phyloP scores from a whole-genome alignment of 1,139 yeast genomes.

The Scheffersomyces insectosa region DNA sequence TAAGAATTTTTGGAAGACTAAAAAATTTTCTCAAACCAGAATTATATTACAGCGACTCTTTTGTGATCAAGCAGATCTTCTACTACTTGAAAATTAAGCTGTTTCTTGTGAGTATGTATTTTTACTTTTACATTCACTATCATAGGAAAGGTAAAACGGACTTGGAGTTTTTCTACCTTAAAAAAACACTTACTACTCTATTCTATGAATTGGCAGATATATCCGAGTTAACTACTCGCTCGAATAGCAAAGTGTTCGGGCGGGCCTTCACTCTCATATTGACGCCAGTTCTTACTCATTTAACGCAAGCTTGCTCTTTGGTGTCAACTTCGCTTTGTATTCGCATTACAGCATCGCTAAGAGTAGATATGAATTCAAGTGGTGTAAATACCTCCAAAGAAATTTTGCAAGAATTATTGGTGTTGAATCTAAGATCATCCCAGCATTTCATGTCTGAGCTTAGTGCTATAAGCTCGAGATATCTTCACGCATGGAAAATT shows the following conservation, averaged over 20 bases:
- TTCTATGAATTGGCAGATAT: slow-evolving; percentile 20
- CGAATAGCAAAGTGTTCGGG: slow-evolving; percentile 8
- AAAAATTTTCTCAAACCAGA: slow-evolving; percentile 3
- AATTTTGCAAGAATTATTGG: slow-evolving; percentile 3
- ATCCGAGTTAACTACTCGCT: slow-evolving; percentile 5
- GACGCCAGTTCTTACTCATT: slow-evolving; percentile 10
- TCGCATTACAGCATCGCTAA: slow-evolving; percentile 8
- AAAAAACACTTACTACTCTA: slow-evolving; percentile 19
- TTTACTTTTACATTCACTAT: slow-evolving; percentile 25
- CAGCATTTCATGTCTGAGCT: slow-evolving; percentile 4
- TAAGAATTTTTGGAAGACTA: slow-evolving; percentile 10
- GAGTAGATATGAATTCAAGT: slow-evolving; percentile 2
- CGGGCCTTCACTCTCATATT: slow-evolving; percentile 11
- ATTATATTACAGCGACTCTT: slow-evolving; percentile 1
- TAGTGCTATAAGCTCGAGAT: slow-evolving; percentile 13
- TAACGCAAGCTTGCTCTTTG: slow-evolving; percentile 11
- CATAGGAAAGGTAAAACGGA: slow-evolving; percentile 19
- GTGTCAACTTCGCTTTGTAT: slow-evolving; percentile 8
- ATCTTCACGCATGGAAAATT: slow-evolving; percentile 20
- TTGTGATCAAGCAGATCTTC: slow-evolving; percentile 5
- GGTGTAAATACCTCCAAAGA: slow-evolving; percentile 3
- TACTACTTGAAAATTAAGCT: slow-evolving; percentile 14
- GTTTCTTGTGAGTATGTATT: slow-evolving; percentile 21
- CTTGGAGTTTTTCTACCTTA: slow-evolving; percentile 25
- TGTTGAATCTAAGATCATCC: slow-evolving; percentile 4